Evolutionary conservation across 768 basidiomycete genomes (phyloP).

Genomic region (Termitomyces sp.): DNA sequence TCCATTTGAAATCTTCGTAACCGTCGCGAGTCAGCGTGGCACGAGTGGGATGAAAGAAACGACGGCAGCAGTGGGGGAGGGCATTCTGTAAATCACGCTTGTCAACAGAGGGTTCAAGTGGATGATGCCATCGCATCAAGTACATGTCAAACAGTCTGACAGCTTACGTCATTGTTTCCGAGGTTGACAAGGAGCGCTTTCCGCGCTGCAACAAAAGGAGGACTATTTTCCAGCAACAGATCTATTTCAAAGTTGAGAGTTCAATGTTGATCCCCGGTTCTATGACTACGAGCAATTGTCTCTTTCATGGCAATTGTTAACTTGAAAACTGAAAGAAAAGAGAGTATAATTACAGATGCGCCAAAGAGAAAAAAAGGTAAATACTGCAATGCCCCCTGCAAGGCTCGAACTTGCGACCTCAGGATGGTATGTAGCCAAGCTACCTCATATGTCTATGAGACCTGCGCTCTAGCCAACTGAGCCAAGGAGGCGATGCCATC

Average conservation of each 20-base stretch:
- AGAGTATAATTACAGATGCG: too few species aligned
- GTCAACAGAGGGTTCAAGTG: neutral
- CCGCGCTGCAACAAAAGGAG: too few species aligned
- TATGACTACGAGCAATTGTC: too few species aligned
- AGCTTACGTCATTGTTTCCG: neutral
- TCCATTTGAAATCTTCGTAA: slow-evolving; percentile 24
- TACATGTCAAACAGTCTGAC: neutral
- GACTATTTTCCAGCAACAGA: too few species aligned
- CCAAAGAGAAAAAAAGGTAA: too few species aligned
- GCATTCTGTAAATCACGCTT: neutral
- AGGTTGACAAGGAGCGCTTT: too few species aligned
- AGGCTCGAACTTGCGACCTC: slow-evolving; percentile 53
- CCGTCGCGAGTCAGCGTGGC: slow-evolving; percentile 16
- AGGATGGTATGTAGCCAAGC: slow-evolving; percentile 23
- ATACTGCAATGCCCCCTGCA: slow-evolving; percentile 48
- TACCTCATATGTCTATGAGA: neutral
- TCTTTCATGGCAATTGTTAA: too few species aligned
- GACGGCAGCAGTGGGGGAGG: neutral
- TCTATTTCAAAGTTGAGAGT: too few species aligned
- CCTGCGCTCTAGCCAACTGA: slow-evolving; percentile 3
- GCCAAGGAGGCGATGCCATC: neutral
- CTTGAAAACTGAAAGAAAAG: too few species aligned
- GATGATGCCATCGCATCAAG: neutral
- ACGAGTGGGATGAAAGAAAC: neutral
- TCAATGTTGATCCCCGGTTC: too few species aligned